A percentile compares a stretch with the other conserved stretches of the same genome.
phyloP scores from a whole-genome alignment of 352 stramenopile genomes.

The Phytophthora ramorum region DNA sequence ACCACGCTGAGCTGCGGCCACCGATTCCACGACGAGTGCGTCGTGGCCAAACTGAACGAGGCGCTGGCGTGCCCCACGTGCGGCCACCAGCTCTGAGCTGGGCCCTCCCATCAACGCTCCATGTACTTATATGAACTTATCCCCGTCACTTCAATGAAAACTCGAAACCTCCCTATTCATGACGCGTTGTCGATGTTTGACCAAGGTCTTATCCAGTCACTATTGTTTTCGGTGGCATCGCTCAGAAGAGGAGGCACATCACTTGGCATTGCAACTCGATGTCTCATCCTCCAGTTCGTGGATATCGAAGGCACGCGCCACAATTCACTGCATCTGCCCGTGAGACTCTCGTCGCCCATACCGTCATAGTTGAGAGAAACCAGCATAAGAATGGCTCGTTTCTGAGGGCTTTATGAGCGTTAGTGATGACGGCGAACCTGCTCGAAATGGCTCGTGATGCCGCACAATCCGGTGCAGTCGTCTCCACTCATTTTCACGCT shows the following conservation, averaged over 20 bases:
- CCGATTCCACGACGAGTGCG: conserved; percentile 76
- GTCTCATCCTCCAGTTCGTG: conserved; percentile 6
- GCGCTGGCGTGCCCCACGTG: conserved; percentile 51
- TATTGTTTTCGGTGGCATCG: not conserved
- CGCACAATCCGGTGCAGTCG: conserved; percentile 10
- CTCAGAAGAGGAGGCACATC: conserved; percentile 3
- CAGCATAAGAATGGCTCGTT: conserved; percentile 22
- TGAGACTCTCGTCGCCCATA: conserved; percentile 11
- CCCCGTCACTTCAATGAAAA: conserved; percentile 4
- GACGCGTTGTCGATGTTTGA: not conserved
- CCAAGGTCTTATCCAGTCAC: not conserved
- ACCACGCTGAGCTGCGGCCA: conserved; percentile 60
- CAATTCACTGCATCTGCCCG: conserved; percentile 11
- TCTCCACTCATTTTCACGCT: conserved; percentile 21
- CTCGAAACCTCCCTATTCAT: conserved; percentile 11
- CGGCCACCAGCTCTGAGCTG: conserved; percentile 26
- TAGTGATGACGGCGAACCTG: conserved; percentile 18
- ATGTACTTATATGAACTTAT: conserved; percentile 9
- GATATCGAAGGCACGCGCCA: not conserved
- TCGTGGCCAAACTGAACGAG: conserved; percentile 65
- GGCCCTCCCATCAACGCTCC: not conserved
- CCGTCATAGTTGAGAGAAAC: conserved; percentile 16
- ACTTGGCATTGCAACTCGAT: not conserved
- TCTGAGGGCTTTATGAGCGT: conserved; percentile 10
- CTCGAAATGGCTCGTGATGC: conserved; percentile 11